phyloP scores from a whole-genome alignment of 202 grass and related monocot species.

The Panicum hallii region DNA sequence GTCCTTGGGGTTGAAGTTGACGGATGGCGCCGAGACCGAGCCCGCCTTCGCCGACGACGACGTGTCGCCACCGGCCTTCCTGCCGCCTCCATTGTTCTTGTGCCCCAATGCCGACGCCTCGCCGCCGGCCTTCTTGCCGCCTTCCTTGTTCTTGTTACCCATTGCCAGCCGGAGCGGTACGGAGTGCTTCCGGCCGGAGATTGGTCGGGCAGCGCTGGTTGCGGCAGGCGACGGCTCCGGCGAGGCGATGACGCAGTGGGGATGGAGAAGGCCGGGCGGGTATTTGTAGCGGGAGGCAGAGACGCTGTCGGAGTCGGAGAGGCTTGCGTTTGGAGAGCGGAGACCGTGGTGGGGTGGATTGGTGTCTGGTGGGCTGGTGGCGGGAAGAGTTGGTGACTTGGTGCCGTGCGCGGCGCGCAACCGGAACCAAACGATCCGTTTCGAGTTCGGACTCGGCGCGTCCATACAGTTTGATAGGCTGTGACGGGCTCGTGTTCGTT shows the following conservation, averaged over 20 bases:
- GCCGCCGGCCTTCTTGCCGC: not conserved
- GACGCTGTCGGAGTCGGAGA: constrained; percentile 2
- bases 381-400: not conserved
- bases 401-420: not conserved
- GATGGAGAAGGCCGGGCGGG: not conserved
- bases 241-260: not conserved
- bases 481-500: no score
- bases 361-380: not conserved
- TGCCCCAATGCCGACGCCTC: not conserved
- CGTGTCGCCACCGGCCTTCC: not conserved
- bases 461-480: no score
- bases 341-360: not conserved
- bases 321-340: not conserved
- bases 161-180: not conserved
- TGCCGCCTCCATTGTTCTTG: not conserved
- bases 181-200: not conserved
- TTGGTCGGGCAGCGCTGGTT: not conserved
- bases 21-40: not conserved
- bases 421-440: not conserved
- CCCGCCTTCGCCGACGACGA: not conserved
- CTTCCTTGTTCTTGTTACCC: constrained; percentile 27
- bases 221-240: not conserved
- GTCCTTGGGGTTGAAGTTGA: not conserved
- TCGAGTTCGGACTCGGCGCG: not conserved
- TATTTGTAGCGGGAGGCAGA: not conserved